Percentiles rank a stretch among this genome's conserved stretches.
Conservation (phyloP, 306 rosid species). For the Acacia acuminata region DNA sequence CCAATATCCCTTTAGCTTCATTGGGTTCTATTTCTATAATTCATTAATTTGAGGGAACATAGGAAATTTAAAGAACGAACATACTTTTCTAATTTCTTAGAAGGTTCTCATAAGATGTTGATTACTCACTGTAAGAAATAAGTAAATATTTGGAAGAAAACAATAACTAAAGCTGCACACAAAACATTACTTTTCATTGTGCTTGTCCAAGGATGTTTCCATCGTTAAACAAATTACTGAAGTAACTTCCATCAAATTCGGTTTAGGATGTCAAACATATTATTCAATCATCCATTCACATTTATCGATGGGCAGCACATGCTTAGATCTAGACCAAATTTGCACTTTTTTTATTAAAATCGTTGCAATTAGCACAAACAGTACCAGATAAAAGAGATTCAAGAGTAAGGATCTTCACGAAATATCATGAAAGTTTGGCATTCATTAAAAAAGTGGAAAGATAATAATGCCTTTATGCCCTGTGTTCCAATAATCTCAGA, state of each 20-base stretch:
- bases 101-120: conserved; percentile 4
- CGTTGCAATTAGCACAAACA: conserved; percentile 14
- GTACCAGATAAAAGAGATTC: not conserved
- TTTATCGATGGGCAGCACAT: conserved; percentile 2
- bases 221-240: not conserved
- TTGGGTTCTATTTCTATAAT: not conserved
- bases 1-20: conserved; percentile 20
- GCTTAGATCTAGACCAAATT: conserved; percentile 11
- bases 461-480: conserved; percentile 49
- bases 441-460: conserved; percentile 28
- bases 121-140: not conserved
- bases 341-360: conserved; percentile 22
- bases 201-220: conserved; percentile 9
- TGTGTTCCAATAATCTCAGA: conserved; percentile 37
- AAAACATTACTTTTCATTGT: conserved; percentile 3
- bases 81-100: conserved; percentile 5
- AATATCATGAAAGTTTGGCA: not conserved
- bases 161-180: not conserved
- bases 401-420: conserved; percentile 11
- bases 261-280: not conserved
- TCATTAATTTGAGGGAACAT: conserved; percentile 8
- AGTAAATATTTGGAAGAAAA: not conserved
- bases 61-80: not conserved
- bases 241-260: conserved; percentile 16
- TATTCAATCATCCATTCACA: not conserved